A percentile compares a stretch with the other conserved stretches of the same genome.
Conservation (phyloP, 257 asterid species). For the Verbena officinalis region DNA sequence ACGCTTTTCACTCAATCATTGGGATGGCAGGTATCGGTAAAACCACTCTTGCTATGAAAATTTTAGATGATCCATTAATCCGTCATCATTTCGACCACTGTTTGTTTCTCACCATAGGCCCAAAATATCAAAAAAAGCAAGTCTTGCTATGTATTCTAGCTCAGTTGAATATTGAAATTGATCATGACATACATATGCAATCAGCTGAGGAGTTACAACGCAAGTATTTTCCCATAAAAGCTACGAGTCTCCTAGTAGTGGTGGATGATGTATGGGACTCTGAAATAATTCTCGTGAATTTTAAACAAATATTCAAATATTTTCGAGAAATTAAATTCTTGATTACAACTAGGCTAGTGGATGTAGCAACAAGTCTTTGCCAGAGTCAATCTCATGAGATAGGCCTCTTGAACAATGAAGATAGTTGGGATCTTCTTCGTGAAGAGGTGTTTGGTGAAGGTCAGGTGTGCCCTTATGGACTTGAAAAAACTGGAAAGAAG, state of each 20-base stretch:
- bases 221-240: neutral
- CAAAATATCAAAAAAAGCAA: neutral
- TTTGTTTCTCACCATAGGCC: neutral
- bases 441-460: neutral
- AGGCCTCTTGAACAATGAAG: neutral
- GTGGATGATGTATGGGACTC: constrained; percentile 2
- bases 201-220: neutral
- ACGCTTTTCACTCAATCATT: neutral
- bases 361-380: neutral
- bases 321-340: neutral
- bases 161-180: neutral
- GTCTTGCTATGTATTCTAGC: neutral
- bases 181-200: neutral
- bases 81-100: neutral
- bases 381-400: neutral
- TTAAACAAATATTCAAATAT: too few relatives aligned
- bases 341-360: neutral
- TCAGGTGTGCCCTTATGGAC: constrained; percentile 4
- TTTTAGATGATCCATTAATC: neutral
- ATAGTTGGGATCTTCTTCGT: constrained; percentile 26
- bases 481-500: constrained; percentile 24
- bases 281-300: neutral
- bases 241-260: neutral
- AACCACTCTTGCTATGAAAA: neutral
- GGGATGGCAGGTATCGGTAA: constrained; percentile 11